Conservation (phyloP, 2,329 filamentous ascomycete species). For the Neofusicoccum cordaticola region DNA sequence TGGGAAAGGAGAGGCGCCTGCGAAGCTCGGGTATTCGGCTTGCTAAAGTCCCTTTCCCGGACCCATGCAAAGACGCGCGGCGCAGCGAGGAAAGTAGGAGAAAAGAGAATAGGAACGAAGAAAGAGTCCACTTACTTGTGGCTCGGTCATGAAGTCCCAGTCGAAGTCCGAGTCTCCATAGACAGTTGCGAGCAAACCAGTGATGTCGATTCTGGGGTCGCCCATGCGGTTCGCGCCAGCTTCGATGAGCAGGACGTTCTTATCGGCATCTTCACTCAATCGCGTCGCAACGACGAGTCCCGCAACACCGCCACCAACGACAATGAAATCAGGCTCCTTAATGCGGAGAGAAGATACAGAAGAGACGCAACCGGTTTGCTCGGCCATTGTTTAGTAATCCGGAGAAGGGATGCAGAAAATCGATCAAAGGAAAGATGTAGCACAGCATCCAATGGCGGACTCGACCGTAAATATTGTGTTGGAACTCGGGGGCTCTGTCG, state of each 20-base stretch:
- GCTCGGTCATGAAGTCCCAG: constrained; percentile 31
- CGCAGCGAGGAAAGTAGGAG: too few relatives aligned
- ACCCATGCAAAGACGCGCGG: too few relatives aligned
- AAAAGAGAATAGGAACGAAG: background rate
- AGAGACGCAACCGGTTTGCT: background rate
- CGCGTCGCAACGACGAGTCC: constrained; percentile 21
- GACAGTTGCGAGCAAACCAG: constrained; percentile 23
- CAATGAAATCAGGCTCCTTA: constrained; percentile 16
- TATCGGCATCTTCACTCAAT: constrained; percentile 26
- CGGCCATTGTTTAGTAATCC: background rate
- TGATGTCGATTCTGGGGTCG: constrained; percentile 29
- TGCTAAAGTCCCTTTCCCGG: too few relatives aligned
- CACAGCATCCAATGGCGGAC: too few relatives aligned
- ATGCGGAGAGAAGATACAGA: background rate
- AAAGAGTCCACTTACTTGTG: constrained; percentile 24
- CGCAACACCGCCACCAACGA: constrained; percentile 21
- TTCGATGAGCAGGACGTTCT: constrained; percentile 22
- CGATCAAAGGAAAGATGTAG: background rate
- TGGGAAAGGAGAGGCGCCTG: too few relatives aligned
- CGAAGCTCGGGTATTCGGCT: too few relatives aligned
- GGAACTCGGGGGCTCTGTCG: background rate
- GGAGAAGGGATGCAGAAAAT: background rate
- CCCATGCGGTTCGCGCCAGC: constrained; percentile 26
- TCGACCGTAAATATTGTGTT: background rate
- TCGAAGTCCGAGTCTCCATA: constrained; percentile 32